Percentiles rank a stretch among this genome's conserved stretches.
phyloP scores from a whole-genome alignment of 2,329 filamentous ascomycete species.

The Aspergillus persii region DNA sequence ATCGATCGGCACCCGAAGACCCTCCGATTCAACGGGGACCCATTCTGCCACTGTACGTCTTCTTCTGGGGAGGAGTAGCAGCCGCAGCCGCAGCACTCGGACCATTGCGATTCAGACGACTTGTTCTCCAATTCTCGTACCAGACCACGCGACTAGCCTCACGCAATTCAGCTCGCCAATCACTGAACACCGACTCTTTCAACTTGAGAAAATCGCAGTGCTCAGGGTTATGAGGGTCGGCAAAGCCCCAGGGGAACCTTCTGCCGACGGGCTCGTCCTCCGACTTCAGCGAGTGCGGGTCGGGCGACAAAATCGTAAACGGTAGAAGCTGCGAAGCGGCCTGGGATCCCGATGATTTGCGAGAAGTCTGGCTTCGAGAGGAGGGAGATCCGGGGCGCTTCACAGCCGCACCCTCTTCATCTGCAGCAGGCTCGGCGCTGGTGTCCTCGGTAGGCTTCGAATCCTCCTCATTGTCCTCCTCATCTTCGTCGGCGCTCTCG shows the following conservation, averaged over 20 bases:
- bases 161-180: conserved; percentile 88
- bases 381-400: conserved; percentile 30
- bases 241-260: conserved; percentile 94
- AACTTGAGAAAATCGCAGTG: conserved; percentile 93
- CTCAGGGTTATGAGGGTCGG: conserved; percentile 83
- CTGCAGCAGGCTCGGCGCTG: conserved; percentile 19
- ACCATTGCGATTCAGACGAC: conserved; percentile 38
- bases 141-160: conserved; percentile 87
- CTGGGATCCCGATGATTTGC: conserved; percentile 41
- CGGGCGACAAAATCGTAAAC: conserved; percentile 89
- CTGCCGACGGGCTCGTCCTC: conserved; percentile 63
- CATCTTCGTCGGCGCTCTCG: conserved; percentile 47
- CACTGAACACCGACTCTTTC: conserved; percentile 86
- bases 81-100: conserved; percentile 11
- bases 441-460: conserved; percentile 24
- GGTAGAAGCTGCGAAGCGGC: conserved; percentile 67
- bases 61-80: conserved; percentile 20
- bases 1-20: neutral
- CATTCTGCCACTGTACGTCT: conserved; percentile 27
- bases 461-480: conserved; percentile 22
- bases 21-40: conserved; percentile 21
- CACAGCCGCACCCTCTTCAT: conserved; percentile 9
- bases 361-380: conserved; percentile 44
- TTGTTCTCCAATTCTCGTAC: conserved; percentile 93
- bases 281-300: conserved; percentile 69